Evolutionary conservation across 176 grass and related monocot genomes (phyloP), one percentile per base, ranked within the genome.

Genomic region (Eleusine coracana): DNA sequence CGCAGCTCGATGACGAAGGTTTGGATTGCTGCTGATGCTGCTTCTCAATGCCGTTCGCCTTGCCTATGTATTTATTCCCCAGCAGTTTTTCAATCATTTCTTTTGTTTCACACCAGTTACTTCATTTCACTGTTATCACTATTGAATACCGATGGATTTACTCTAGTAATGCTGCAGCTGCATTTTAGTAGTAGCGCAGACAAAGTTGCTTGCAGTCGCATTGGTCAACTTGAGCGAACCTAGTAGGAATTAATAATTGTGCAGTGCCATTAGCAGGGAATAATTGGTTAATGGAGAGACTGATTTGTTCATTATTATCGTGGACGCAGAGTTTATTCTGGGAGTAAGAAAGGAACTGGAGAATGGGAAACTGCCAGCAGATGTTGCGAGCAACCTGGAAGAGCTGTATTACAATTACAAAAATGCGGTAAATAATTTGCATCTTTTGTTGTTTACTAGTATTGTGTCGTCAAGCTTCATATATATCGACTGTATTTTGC

Each of bases 351-450:
- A 88, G 50, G 81, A 87, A 76, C 76, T 95, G 65, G 89, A 98
- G 40, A 80, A 68, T 71, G 85, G 87, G 75, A 95, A 85, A 49
- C 52, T 99, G 55, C 88, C 89, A 66, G 70, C 89, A 56, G 96
- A 95, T 83, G 82, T 95, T 67, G 87, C 90, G 48, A 52, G 51
- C 68, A 86, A 54, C 18, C 85, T 98, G 39, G 77, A 98, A 89
- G 89, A 93, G 62, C 87, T 98, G 7, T 98, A 88, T 64, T 90
- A 76, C 77, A 98, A 85, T 62, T 98, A 96, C 79, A 78, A 86
- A 80, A 85, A 92, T 78, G 96, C 92, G 17, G 93, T 98, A 92
- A 75, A 68, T 68, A 44, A 27, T 64, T 51, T 56, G 65, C 21
- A 25, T 10, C 58, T 80, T 42, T 83, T 74, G 8, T n/a, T 72